Base-by-base conservation (phyloP, 352 stramenopile genomes). In the Globisporangium alternatum region DNA sequence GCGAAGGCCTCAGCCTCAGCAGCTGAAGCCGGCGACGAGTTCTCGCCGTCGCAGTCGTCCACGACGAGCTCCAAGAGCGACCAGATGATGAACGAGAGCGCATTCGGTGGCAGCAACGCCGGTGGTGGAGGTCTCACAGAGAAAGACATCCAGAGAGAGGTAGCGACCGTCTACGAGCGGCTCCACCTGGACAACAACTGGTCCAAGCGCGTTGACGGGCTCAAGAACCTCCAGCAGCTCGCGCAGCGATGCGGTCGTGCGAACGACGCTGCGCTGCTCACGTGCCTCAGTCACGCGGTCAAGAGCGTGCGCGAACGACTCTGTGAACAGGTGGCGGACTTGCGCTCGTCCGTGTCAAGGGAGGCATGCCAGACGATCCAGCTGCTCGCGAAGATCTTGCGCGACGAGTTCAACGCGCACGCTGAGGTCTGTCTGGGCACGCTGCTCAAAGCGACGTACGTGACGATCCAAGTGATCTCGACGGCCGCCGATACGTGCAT, bases 381-480 rank as follows among this genome's bases (percentile, higher is more conserved):
- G 47, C 77, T 64, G 12, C 65, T 95, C 1, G 83, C 85, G 12
- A 79, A 77, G 52, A 67, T 70, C 17, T 62, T 95, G 5, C 70
- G 71, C 10, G 87, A 95, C 41, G 83, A 90, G 4, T 95, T 93
- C 54, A 90, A 93, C 33, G 30, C 67, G 1, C 82, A 92, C 60
- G 87, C 84, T n/a, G 87, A 95, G 33, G 76, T 77, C 52, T 93
- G 74, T 66, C 72, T 93, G 33, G 76, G 65, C 1, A 86, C 79
- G 53, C 45, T 94, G n/a, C 62, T 95, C 31, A 95, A 95, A 62
- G 80, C 81, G 15, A 93, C 85, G n/a, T 92, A 88, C 54, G 83
- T 95, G n/a, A 95, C 85, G 28, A 95, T 95, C 21, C 80, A 90
- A 62, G 79, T 95, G 31, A 88, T 95, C 33, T 93, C 87, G 22